A percentile compares a stretch with the other conserved stretches of the same genome.
Evolutionary conservation across 75 land plant genomes (phyloP).

Genomic region (Adiantum capillusveneris): DNA sequence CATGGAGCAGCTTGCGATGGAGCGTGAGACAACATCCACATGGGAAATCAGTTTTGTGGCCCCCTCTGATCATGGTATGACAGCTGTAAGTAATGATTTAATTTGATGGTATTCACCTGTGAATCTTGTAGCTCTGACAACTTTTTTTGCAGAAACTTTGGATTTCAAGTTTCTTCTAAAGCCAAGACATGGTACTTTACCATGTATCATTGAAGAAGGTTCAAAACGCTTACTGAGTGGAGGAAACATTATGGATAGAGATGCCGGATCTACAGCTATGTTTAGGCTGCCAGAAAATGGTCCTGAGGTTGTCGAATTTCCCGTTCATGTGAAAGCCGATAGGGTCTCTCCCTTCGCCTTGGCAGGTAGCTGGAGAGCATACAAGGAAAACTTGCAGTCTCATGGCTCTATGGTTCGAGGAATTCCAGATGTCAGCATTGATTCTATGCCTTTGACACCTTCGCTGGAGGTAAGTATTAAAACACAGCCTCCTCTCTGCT

Average conservation of each 20-base stretch:
- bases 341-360: constrained; percentile 89
- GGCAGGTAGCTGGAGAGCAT: constrained; percentile 97
- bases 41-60: constrained; percentile 93
- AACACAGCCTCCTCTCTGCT: no score
- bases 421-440: constrained; percentile 75
- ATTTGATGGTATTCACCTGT: not conserved
- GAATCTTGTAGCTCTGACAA: no score
- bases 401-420: constrained; percentile 61
- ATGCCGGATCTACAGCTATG: constrained; percentile 42
- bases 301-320: constrained; percentile 45
- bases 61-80: constrained; percentile 78
- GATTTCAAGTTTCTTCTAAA: constrained; percentile 86
- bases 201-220: constrained; percentile 76
- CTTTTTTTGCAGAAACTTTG: constrained; percentile 67
- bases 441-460: constrained; percentile 20
- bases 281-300: constrained; percentile 43
- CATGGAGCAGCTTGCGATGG: constrained; percentile 55
- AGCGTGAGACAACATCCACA: constrained; percentile 68
- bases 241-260: constrained; percentile 60
- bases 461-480: constrained; percentile 1
- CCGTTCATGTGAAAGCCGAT: constrained; percentile 62
- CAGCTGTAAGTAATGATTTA: no score
- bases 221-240: constrained; percentile 53
- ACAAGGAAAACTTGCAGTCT: constrained; percentile 72
- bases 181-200: constrained; percentile 45